Evolutionary conservation across 768 basidiomycete species (phyloP).

Genomic region (Psilocybe tampanensis): DNA sequence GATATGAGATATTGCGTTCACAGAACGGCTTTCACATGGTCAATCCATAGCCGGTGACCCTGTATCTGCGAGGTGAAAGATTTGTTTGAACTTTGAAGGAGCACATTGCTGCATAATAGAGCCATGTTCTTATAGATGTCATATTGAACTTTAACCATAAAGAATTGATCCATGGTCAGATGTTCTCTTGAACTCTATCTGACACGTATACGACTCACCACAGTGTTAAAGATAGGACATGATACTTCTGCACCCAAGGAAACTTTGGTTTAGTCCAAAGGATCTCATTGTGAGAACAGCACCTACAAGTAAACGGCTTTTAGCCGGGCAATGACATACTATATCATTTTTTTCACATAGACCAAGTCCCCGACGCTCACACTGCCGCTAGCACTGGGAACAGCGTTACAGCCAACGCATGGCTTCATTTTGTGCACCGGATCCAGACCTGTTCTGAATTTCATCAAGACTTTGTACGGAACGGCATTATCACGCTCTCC

Average conservation of each 20-base stretch:
- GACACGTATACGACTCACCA: too few relatives aligned
- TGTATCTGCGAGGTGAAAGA: too few relatives aligned
- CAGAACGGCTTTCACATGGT: too few relatives aligned
- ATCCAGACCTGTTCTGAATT: constrained; percentile 67
- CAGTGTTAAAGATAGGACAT: too few relatives aligned
- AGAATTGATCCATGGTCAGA: too few relatives aligned
- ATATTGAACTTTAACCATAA: too few relatives aligned
- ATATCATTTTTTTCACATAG: constrained; percentile 43
- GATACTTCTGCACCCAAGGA: background rate
- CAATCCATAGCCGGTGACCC: too few relatives aligned
- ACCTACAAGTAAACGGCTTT: background rate
- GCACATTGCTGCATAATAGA: too few relatives aligned
- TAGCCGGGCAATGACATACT: background rate
- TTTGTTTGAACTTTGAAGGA: too few relatives aligned
- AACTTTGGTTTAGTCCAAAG: background rate
- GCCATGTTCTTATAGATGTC: too few relatives aligned
- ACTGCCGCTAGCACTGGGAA: constrained; percentile 50
- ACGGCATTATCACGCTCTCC: constrained; percentile 72
- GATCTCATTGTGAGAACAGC: background rate
- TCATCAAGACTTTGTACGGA: constrained; percentile 75
- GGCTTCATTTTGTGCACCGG: constrained; percentile 48
- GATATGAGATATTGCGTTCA: too few relatives aligned
- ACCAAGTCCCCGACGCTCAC: constrained; percentile 66
- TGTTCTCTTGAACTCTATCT: too few relatives aligned
- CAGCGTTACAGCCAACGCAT: constrained; percentile 71